Base-by-base conservation (phyloP, 2,329 filamentous ascomycete species). In the Colletotrichum neosansevieriae region DNA sequence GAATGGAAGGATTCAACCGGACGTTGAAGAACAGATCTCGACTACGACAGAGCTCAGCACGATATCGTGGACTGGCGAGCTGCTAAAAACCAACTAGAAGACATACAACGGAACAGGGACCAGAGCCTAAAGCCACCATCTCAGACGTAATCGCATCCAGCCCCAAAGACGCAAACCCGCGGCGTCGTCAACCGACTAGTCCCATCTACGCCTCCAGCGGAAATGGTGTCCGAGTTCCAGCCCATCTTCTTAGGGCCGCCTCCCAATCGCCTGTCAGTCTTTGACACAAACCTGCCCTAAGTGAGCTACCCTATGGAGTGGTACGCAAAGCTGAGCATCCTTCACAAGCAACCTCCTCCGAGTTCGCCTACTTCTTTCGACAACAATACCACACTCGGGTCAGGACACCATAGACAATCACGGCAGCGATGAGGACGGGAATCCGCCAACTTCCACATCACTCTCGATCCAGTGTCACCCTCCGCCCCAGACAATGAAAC, bases 191-290 rank as follows among this genome's bases (percentile, higher is more conserved):
- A 29, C 50, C 24, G 50, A n/a, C 21, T 50, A 32, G 60, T n/a
- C 10, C 19, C 32, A 54, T 42, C 54, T 42, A 45, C 61, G 24
- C 40, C 34, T 42, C 47, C 65, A 59, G 29, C 65, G 59, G 59
- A 59, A 47, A 58, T 12, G 40, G 42, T n/a, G 47, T 34, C 53
- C 65, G 60, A 51, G 9, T 54, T 47, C 60, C 53, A 54, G 24
- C 36, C 53, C 32, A 21, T 63, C 29, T 32, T 24, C 2, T 17
- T n/a, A 59, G 44, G 32, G 21, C 51, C 49, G 49, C 32, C 2
- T 34, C 5, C 58, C 58, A 51, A 29, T 60, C 58, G 45, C 58
- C 44, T 60, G 58, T 42, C 15, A 60, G 24, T 34, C 29, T 15
- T 19, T 50, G 42, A 17, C 56, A 38, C 17, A 24, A 42, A 42